Percentiles rank a stretch among this genome's conserved stretches.
Evolutionary conservation across 1,139 yeast species (phyloP).

Genomic region (Yamadazyma blattariae): DNA sequence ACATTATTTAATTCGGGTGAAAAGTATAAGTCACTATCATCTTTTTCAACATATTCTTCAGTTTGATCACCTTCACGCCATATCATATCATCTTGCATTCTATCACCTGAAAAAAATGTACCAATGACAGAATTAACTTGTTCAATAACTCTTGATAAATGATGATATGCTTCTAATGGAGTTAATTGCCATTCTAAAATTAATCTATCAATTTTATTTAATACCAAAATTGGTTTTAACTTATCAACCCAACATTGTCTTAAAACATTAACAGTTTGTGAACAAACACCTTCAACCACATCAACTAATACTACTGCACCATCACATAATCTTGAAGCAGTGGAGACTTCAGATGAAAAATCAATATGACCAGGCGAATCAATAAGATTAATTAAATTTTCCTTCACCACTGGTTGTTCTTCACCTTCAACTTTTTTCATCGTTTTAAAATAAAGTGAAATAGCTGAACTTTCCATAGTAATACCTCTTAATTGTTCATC

Average conservation of each 20-base stretch:
- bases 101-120: constrained; percentile 86
- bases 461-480: constrained; percentile 96
- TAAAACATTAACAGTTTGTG: constrained; percentile 91
- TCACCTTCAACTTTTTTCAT: constrained; percentile 36
- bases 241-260: constrained; percentile 96
- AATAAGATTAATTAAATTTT: constrained; percentile 84
- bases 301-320: constrained; percentile 95
- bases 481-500: constrained; percentile 97
- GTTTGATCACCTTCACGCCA: constrained; percentile 69
- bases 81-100: constrained; percentile 84
- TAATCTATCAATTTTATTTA: constrained; percentile 89
- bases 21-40: constrained; percentile 84
- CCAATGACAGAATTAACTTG: constrained; percentile 96
- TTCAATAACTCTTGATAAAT: constrained; percentile 74
- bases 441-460: constrained; percentile 77
- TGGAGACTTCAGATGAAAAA: constrained; percentile 92
- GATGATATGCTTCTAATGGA: constrained; percentile 83
- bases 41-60: constrained; percentile 67
- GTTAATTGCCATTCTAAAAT: constrained; percentile 78
- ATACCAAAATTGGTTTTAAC: constrained; percentile 82
- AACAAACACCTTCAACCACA: constrained; percentile 97
- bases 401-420: constrained; percentile 52
- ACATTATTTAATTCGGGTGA: constrained; percentile 90
- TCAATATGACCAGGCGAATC: constrained; percentile 99
- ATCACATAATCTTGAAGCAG: constrained; percentile 93